Conservation (phyloP, 2,329 filamentous ascomycete genomes). For the Fusarium sp. region DNA sequence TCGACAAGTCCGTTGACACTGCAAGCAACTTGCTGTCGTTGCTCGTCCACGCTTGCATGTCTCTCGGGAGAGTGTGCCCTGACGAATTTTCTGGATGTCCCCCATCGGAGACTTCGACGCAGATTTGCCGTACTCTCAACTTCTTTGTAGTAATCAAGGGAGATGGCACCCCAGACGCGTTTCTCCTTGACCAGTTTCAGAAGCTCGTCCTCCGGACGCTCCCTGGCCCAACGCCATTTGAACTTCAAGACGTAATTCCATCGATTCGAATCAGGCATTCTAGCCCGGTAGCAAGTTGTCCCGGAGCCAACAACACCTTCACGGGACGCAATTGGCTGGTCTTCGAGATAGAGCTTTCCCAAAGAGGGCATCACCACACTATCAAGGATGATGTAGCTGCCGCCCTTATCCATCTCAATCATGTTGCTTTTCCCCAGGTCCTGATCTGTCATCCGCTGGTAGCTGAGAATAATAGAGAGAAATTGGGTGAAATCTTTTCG, state of each 20-base stretch:
- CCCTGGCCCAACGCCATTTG: slow-evolving; percentile 47
- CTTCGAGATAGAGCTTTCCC: slow-evolving; percentile 45
- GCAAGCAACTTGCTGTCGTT: slow-evolving; percentile 2
- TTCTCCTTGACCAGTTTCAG: slow-evolving; percentile 44
- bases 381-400: slow-evolving; percentile 30
- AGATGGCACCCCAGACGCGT: slow-evolving; percentile 43
- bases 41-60: slow-evolving; percentile 5
- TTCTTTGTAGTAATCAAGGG: slow-evolving; percentile 42
- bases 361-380: slow-evolving; percentile 20
- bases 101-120: slow-evolving; percentile 29
- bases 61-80: background rate
- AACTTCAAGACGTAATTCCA: slow-evolving; percentile 47
- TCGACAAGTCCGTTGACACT: slow-evolving; percentile 12
- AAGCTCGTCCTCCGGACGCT: slow-evolving; percentile 47
- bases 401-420: slow-evolving; percentile 39
- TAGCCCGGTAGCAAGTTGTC: slow-evolving; percentile 47
- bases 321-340: slow-evolving; percentile 41
- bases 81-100: slow-evolving; percentile 18
- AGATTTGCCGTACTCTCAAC: slow-evolving; percentile 30
- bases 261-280: slow-evolving; percentile 33
- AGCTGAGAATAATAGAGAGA: slow-evolving; percentile 44
- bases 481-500: slow-evolving; percentile 43
- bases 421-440: slow-evolving; percentile 40
- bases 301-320: slow-evolving; percentile 44
- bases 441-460: slow-evolving; percentile 44